Percentiles rank a stretch among this genome's conserved stretches.
phyloP scores from a whole-genome alignment of 2,329 filamentous ascomycete species.

The Nigrospora sphaerica region DNA sequence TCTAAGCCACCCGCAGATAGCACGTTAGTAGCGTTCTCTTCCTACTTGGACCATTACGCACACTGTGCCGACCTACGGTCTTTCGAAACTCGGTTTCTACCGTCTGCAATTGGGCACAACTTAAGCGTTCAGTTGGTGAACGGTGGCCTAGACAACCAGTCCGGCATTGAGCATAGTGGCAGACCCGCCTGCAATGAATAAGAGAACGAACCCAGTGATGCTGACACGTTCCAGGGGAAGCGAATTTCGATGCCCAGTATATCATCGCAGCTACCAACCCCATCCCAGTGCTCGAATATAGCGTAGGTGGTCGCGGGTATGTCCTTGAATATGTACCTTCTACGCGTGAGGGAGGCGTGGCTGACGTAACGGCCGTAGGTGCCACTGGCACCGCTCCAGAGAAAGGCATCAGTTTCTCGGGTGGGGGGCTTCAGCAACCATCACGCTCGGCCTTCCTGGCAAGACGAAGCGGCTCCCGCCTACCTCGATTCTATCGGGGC shows the following conservation, averaged over 20 bases:
- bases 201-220: too few species aligned
- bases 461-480: slow-evolving; percentile 35
- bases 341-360: slow-evolving; percentile 19
- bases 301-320: slow-evolving; percentile 43
- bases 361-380: slow-evolving; percentile 48
- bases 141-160: too few species aligned
- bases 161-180: too few species aligned
- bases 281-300: slow-evolving; percentile 43
- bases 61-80: too few species aligned
- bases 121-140: too few species aligned
- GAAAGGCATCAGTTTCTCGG: slow-evolving; percentile 42
- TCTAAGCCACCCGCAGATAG: too few species aligned
- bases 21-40: too few species aligned
- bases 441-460: slow-evolving; percentile 34
- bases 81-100: too few species aligned
- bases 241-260: slow-evolving; percentile 46
- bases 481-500: slow-evolving; percentile 27
- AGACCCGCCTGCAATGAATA: too few species aligned
- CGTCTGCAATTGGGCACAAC: too few species aligned
- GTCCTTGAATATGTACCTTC: slow-evolving; percentile 38
- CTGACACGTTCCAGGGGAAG: too few species aligned
- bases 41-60: too few species aligned
- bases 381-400: slow-evolving; percentile 46
- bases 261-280: slow-evolving; percentile 42
- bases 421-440: slow-evolving; percentile 43